These are phyloP conservation scores for Fusarium tanahbumbuense DNA, from an alignment of 2,329 filamentous ascomycete species.

Conservation along the genomic window DNA sequence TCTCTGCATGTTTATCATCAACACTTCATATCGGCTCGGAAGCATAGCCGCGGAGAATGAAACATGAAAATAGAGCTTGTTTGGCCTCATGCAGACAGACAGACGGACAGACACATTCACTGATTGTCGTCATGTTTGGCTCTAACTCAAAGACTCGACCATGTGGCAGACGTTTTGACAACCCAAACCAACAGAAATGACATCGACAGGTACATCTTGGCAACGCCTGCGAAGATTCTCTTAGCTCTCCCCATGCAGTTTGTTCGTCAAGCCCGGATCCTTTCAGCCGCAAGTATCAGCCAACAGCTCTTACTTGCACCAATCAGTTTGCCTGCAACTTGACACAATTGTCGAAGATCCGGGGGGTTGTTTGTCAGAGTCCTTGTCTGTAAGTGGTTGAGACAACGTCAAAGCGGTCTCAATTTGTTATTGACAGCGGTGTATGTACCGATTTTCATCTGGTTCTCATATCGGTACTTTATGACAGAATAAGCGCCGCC, in stretches of 20 bases:
- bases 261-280: background rate
- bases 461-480: background rate
- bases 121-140: background rate
- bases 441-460: background rate
- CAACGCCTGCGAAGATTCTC: slow-evolving; percentile 1
- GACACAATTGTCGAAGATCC: background rate
- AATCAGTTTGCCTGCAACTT: background rate
- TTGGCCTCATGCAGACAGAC: background rate
- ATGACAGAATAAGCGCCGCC: background rate
- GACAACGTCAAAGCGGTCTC: background rate
- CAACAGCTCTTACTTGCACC: background rate
- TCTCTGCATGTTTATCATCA: background rate
- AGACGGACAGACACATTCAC: background rate
- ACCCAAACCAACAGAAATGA: background rate
- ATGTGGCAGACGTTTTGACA: background rate
- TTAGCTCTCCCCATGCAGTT: background rate
- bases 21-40: background rate
- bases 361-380: slow-evolving; percentile 15
- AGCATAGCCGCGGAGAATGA: background rate
- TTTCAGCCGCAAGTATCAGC: background rate
- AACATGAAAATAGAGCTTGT: background rate
- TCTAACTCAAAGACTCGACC: background rate
- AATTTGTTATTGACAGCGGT: background rate
- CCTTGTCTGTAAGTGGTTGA: background rate
- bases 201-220: background rate